Conservation (phyloP, 2,329 filamentous ascomycete species). For the Monilinia aucupariae region DNA sequence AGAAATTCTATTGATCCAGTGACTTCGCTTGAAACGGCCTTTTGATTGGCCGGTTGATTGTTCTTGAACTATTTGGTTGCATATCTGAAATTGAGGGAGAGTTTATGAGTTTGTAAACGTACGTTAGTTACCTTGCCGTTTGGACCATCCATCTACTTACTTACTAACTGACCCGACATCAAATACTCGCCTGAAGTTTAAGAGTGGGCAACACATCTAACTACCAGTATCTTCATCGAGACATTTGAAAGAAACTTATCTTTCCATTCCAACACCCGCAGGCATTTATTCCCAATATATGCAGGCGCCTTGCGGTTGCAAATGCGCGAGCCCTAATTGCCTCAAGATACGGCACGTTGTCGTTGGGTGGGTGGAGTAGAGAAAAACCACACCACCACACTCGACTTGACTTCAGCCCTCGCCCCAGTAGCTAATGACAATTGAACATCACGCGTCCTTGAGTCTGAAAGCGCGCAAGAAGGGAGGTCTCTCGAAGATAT, state of each 20-base stretch:
- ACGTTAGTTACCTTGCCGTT: not conserved
- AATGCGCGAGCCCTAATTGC: not conserved
- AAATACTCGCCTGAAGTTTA: not conserved
- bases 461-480: too few relatives aligned
- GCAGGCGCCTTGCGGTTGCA: not conserved
- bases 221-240: too few relatives aligned
- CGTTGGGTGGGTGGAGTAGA: too few relatives aligned
- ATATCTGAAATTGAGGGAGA: not conserved
- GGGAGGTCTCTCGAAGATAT: too few relatives aligned
- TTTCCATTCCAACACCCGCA: not conserved
- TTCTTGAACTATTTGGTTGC: not conserved
- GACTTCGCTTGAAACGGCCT: not conserved
- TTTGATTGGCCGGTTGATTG: not conserved
- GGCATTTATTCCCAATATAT: not conserved
- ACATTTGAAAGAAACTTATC: not conserved
- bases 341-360: too few relatives aligned
- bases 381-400: too few relatives aligned
- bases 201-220: too few relatives aligned
- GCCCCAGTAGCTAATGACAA: too few relatives aligned
- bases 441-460: too few relatives aligned
- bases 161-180: not conserved
- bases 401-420: too few relatives aligned
- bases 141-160: too few relatives aligned
- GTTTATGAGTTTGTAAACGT: not conserved
- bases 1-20: not conserved